Evolutionary conservation across 2,329 filamentous ascomycete genomes (phyloP), one percentile per base, ranked within the genome.

Genomic region (Trichoderma asperellum): DNA sequence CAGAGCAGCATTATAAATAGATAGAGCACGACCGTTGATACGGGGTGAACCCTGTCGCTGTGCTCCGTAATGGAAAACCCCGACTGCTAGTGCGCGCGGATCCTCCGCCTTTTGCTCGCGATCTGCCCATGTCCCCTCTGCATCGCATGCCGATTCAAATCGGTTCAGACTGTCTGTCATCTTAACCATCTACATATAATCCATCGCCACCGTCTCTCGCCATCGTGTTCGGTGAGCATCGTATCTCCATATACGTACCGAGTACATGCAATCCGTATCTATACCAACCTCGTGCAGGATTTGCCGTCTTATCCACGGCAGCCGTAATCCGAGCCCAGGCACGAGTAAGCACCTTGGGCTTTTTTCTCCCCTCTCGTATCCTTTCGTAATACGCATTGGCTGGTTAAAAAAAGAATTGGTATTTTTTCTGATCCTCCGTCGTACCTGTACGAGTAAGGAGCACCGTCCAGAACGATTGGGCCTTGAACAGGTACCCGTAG

Each of bases 1-100:
- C 24, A 24, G 37, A 7, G 18, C 7, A 5, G 37, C 18, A 43
- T 43, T 49, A 49, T 24, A 49, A 49, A 49, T 49, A 43, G 40
- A 49, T 12, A 5, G n/a, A 49, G 47, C 8, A 16, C 56, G 37
- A 3, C 24, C 37, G 6, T 43, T 27, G 35, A 37, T n/a, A 37
- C 47, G 32, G 61, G 47, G 49, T 64, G 47, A 37, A 35, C 61
- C 61, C 61, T 64, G 60, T 40, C 32, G 21, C 5, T 0, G n/a
- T 37, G 56, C 34, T 40, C 34, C 56, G 35, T 59, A 59, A 16
- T 32, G 11, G 11, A 27, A 29, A 27, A 52, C 62, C 32, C 62
- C 62, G 52, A n/a, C 53, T 35, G 35, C 18, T 43, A 43, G 40
- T 43, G 18, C 32, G 52, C 63, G 63, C 63, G 53, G 63, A 66